phyloP scores from a whole-genome alignment of 352 stramenopile genomes.

The Globisporangium cylindrosporum region DNA sequence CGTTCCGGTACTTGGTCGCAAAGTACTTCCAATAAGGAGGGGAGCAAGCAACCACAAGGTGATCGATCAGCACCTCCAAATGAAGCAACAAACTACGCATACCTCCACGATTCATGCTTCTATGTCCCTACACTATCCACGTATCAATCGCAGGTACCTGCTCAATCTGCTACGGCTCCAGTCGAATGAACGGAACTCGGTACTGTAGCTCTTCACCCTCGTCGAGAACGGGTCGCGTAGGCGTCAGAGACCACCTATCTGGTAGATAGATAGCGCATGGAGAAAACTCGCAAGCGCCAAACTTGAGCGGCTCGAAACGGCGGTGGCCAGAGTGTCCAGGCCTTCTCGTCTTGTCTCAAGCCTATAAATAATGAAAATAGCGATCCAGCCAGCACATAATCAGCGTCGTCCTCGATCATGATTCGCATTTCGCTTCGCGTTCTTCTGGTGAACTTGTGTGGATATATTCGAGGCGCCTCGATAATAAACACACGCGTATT shows the following conservation, averaged over 20 bases:
- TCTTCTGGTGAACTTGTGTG: neutral
- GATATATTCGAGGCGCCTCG: no score
- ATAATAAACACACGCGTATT: neutral
- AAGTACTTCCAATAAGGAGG: conserved; percentile 5
- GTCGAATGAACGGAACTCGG: neutral
- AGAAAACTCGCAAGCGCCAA: neutral
- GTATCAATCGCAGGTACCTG: neutral
- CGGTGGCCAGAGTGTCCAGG: neutral
- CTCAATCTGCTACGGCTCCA: neutral
- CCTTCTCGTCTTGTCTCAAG: neutral
- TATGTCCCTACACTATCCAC: neutral
- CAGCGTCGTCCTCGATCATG: conserved; percentile 5
- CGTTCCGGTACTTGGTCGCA: conserved; percentile 51
- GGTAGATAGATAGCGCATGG: neutral
- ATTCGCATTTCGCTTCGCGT: neutral
- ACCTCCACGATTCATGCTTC: neutral
- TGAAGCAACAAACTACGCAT: neutral
- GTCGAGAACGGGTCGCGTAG: no score
- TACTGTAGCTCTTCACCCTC: neutral
- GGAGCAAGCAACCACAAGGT: neutral
- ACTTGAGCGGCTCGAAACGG: neutral
- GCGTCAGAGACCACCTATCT: no score
- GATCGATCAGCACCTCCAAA: neutral
- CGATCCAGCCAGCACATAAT: neutral
- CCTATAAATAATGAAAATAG: conserved; percentile 3